Percentiles rank a stretch among this genome's conserved stretches.
These are phyloP conservation scores for Cyberlindnera euphorbiae DNA, from an alignment of 805 yeast species.

Conservation along the genomic window DNA sequence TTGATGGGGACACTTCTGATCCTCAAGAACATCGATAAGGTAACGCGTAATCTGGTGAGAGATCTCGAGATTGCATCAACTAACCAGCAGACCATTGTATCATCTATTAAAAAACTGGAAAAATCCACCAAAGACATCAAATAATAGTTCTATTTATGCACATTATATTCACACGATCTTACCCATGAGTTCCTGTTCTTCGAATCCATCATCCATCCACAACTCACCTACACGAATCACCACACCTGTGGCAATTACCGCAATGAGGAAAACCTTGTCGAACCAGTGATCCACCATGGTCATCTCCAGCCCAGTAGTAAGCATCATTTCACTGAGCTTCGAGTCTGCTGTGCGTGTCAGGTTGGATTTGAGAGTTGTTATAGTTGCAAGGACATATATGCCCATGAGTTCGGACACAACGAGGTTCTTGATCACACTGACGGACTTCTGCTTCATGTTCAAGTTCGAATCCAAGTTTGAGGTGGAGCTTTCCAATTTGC, in stretches of 20 bases:
- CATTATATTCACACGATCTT: conserved; percentile 6
- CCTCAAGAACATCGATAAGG: conserved; percentile 5
- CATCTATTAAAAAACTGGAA: conserved; percentile 1
- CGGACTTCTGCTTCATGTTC: conserved; percentile 19
- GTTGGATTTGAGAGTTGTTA: conserved; percentile 35
- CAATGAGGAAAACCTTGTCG: conserved; percentile 32
- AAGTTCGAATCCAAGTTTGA: too few species aligned
- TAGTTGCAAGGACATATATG: conserved; percentile 35
- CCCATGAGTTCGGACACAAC: conserved; percentile 35
- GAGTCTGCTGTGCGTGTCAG: conserved; percentile 30
- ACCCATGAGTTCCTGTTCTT: conserved; percentile 11
- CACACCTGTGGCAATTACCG: conserved; percentile 27
- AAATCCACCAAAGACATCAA: conserved; percentile 1
- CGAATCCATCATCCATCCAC: conserved; percentile 22
- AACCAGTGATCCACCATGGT: conserved; percentile 35
- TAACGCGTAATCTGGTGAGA: conserved; percentile 7
- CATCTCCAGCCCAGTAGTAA: conserved; percentile 16
- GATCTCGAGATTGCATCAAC: conserved; percentile 6
- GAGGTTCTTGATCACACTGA: conserved; percentile 36
- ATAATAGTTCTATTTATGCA: neutral
- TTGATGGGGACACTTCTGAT: conserved; percentile 6
- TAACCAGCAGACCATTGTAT: conserved; percentile 4
- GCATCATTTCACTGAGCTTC: conserved; percentile 29
- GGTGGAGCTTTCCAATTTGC: conserved; percentile 14
- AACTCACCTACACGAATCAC: conserved; percentile 20